Conservation (phyloP, 495 filamentous ascomycete species). For the Penicillium lagena region DNA sequence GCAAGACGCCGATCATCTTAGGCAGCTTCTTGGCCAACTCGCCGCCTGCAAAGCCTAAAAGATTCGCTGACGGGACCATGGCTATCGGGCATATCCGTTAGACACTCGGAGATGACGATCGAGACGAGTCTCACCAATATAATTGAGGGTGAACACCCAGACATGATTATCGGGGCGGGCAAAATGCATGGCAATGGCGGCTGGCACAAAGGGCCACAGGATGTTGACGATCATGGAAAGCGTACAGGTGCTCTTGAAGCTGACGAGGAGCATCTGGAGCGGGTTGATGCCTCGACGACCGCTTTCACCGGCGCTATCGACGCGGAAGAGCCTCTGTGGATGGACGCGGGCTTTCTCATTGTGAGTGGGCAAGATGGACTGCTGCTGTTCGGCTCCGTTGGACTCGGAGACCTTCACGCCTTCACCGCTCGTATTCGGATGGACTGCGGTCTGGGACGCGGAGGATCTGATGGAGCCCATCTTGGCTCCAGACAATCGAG, state of each 20-base stretch:
- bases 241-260: slow-evolving; percentile 51
- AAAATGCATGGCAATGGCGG: slow-evolving; percentile 60
- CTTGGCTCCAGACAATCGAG: too few relatives aligned
- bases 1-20: slow-evolving; percentile 68
- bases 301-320: slow-evolving; percentile 58
- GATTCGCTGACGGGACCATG: slow-evolving; percentile 85
- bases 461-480: slow-evolving; percentile 16
- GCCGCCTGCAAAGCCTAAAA: slow-evolving; percentile 79
- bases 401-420: slow-evolving; percentile 3
- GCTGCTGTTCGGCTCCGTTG: slow-evolving; percentile 8
- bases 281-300: slow-evolving; percentile 58
- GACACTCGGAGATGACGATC: too few relatives aligned
- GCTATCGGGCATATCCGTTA: slow-evolving; percentile 18
- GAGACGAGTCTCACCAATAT: slow-evolving; percentile 28
- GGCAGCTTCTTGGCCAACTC: slow-evolving; percentile 75
- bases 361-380: slow-evolving; percentile 21
- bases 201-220: slow-evolving; percentile 71
- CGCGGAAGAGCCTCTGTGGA: slow-evolving; percentile 29
- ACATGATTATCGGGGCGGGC: slow-evolving; percentile 53
- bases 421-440: neutral
- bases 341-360: slow-evolving; percentile 11
- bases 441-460: slow-evolving; percentile 1
- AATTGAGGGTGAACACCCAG: slow-evolving; percentile 64
- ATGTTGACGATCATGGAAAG: slow-evolving; percentile 55
- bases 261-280: slow-evolving; percentile 52